Evolutionary conservation across 2,329 filamentous ascomycete species (phyloP), one percentile per base, ranked within the genome.

Genomic region (Fusarium penzigii): DNA sequence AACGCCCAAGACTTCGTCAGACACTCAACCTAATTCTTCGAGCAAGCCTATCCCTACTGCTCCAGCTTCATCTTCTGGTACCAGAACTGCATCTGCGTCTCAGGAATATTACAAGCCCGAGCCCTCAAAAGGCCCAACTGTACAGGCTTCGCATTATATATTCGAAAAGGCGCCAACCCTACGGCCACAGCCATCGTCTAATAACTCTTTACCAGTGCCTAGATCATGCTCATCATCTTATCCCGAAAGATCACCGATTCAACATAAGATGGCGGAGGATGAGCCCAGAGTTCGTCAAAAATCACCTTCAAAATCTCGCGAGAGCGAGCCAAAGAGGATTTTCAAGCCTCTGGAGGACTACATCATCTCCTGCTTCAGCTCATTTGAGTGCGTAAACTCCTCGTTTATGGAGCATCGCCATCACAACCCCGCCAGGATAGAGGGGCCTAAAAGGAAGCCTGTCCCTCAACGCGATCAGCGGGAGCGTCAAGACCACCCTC

Each of bases 271-370:
- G 17, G 49, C 52, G 6, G 55, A 61, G 17, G 49, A 57, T 38
- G 39, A 45, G 17, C 29, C 46, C 17, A 65, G 45, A 39, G 53
- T 57, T 16, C 51, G 53, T 17, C 56, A 45, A 9, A 57, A 55
- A 39, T 54, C 54, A n/a, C 44, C 53, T 9, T 57, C 65, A 10
- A 50, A 55, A n/a, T 48, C 48, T 14, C 42, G 48, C 9, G 56
- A 61, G 3, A 57, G 56, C 17, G 78, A 78, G 4, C 71, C 78
- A 3, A 85, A 81, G 64, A 77, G 75, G 38, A 83, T 93, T 11
- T 96, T 96, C 69, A 86, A 83, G 54, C 79, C 80, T 6, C 68
- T 96, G 13, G 90, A 96, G 70, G 87, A 92, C 55, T 93, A 94
- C 65, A 80, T 96, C 39, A 74, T 85, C 45, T 70, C 74, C 17